Evolutionary conservation across 2,329 filamentous ascomycete species (phyloP).

Genomic region (Bipolaris cookei): DNA sequence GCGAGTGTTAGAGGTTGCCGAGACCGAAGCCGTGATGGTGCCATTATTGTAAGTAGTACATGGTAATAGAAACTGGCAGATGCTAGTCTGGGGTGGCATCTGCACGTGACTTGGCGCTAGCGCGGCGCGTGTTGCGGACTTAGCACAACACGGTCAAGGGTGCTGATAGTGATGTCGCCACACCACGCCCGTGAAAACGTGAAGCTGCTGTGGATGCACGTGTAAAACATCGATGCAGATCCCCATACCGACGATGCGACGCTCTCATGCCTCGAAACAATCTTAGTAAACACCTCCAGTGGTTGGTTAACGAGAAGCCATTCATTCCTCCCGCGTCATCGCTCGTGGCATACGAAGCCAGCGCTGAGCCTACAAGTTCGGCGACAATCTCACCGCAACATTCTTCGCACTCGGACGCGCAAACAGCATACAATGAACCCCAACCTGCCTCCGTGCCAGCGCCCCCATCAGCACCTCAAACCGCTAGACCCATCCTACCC

Average conservation of each 20-base stretch:
- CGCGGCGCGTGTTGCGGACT: slow-evolving; percentile 27
- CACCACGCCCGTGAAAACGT: slow-evolving; percentile 18
- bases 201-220: slow-evolving; percentile 26
- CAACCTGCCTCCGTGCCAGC: slow-evolving; percentile 19
- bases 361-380: slow-evolving; percentile 31
- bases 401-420: slow-evolving; percentile 14
- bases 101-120: slow-evolving; percentile 40
- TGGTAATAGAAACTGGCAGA: background rate
- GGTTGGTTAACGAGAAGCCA: slow-evolving; percentile 56
- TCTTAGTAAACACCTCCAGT: slow-evolving; percentile 55
- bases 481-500: slow-evolving; percentile 26
- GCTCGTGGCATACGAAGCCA: slow-evolving; percentile 39
- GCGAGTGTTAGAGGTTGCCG: background rate
- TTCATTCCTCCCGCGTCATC: slow-evolving; percentile 50
- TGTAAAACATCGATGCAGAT: slow-evolving; percentile 32
- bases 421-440: slow-evolving; percentile 30
- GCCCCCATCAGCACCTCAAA: slow-evolving; percentile 18
- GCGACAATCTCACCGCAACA: slow-evolving; percentile 26
- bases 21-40: background rate
- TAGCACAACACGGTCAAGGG: slow-evolving; percentile 30
- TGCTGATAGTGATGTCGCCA: slow-evolving; percentile 28
- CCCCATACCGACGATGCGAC: slow-evolving; percentile 32
- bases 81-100: slow-evolving; percentile 1
- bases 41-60: background rate
- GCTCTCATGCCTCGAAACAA: slow-evolving; percentile 58